These are phyloP conservation scores for Colletotrichum sp. DNA, from an alignment of 2,329 filamentous ascomycete species.

Conservation along the genomic window DNA sequence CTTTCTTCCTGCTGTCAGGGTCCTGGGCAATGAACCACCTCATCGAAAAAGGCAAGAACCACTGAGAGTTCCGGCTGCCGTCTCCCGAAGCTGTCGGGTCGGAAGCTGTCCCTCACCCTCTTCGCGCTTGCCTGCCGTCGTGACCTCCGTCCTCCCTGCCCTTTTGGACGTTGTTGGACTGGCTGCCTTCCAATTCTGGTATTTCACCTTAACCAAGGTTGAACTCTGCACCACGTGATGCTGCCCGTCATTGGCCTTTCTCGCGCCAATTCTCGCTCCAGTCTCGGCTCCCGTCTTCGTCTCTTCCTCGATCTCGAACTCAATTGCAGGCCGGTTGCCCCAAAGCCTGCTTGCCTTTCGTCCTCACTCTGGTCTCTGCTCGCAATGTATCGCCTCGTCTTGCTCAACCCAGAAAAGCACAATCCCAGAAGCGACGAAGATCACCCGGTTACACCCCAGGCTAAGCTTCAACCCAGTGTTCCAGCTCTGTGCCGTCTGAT, in stretches of 20 bases:
- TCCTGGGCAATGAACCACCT: neutral
- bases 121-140: neutral
- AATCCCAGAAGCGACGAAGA: neutral
- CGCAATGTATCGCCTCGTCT: neutral
- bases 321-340: neutral
- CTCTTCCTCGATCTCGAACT: neutral
- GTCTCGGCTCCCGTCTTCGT: neutral
- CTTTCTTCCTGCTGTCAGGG: neutral
- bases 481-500: conserved; percentile 17
- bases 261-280: neutral
- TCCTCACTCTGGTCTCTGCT: neutral
- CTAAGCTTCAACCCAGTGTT: conserved; percentile 18
- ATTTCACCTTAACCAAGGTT: neutral
- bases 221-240: neutral
- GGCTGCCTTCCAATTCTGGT: neutral
- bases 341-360: neutral
- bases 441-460: neutral
- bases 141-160: neutral
- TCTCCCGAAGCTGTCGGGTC: neutral
- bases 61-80: neutral
- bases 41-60: neutral
- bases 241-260: neutral
- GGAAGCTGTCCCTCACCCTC: neutral
- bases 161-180: neutral
- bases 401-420: neutral